Percentiles rank a stretch among this genome's conserved stretches.
Conservation (phyloP, 1,284 basidiomycete species). For the Irpex lacteus region DNA sequence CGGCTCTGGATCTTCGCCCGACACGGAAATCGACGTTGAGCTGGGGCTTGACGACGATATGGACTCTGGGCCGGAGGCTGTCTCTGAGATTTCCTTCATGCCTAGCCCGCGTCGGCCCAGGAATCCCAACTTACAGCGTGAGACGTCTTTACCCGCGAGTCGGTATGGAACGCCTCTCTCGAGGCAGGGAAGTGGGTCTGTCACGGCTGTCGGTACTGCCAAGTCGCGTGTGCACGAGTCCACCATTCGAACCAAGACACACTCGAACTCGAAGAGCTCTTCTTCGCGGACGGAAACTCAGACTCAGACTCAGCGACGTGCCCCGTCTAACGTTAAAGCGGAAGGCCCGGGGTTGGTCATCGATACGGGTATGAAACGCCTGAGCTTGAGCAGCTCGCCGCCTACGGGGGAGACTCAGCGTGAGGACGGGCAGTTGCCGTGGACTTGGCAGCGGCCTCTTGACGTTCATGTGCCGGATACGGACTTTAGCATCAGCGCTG, state of each 20-base stretch:
- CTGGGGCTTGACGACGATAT: too few relatives aligned
- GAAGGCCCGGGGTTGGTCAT: neutral
- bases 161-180: neutral
- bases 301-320: neutral
- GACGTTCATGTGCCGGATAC: neutral
- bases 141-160: neutral
- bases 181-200: neutral
- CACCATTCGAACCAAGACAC: neutral
- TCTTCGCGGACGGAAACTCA: neutral
- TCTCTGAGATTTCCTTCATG: neutral
- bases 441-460: neutral
- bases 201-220: neutral
- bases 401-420: neutral
- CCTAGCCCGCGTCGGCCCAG: neutral
- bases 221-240: neutral
- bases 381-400: neutral
- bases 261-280: neutral
- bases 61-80: neutral
- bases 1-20: neutral
- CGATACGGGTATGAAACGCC: neutral
- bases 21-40: neutral
- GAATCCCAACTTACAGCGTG: neutral
- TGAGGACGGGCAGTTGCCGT: neutral
- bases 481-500: neutral
- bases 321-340: neutral